Base-by-base conservation (phyloP, 768 basidiomycete species). In the Collybia nuda region DNA sequence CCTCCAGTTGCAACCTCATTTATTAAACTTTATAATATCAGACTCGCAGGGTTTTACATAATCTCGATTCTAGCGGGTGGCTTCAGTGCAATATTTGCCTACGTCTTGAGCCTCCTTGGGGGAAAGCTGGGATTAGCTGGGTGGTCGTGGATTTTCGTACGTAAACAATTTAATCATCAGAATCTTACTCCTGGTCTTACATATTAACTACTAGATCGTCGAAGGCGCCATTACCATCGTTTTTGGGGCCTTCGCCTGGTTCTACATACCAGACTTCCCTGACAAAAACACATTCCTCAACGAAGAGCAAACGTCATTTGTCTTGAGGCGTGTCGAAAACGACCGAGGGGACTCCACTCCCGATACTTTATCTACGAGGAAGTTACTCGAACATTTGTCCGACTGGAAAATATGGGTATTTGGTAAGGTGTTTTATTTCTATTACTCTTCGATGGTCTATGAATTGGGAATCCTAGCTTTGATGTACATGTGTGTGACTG, bases 141-240 rank as follows among this genome's bases (percentile, higher is more conserved):
- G 5, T 79, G 78, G 78, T 68, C 77, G 1, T 81, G 78, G 77
- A 79, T 80, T 44, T 80, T 80, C 57, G 79, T 76, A 55, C 56
- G 72, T 59, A 17, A 35, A 40, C 8, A 29, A n/a, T 40, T 53
- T 18, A 22, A 18, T 32, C 55, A 44, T 22, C 42, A 32, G 14
- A 18, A 46, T 26, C 32, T 47, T 54, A n/a, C 48, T n/a, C 28
- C 37, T 21, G n/a, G 14, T 21, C 39, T 17, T 24, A 40, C 46
- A 23, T 48, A 45, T 6, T 32, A 14, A 11, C 9, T 32, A 11
- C 14, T 50, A 81, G 78, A 76, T 80, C 43, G 64, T 80, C 19
- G 78, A 80, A 59, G 77, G 78, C 6, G 67, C 67, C 29, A 63
- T 79, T 48, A 81, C 78, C 12, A 67, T 79, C 22, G 55, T 54